phyloP scores from a whole-genome alignment of 257 asterid genomes.

The Osmanthus fragrans region DNA sequence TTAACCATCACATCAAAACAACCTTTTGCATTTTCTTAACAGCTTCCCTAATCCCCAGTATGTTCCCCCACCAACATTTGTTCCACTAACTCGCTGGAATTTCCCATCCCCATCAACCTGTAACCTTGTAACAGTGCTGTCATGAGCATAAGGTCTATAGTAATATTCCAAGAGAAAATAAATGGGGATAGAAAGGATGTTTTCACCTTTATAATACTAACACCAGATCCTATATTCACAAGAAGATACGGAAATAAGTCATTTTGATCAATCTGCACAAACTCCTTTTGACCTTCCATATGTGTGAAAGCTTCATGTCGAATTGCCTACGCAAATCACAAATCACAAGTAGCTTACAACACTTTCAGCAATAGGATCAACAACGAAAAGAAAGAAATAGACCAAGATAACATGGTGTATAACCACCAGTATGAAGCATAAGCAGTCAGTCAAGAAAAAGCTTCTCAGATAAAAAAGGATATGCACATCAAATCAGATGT shows the following conservation, averaged over 20 bases:
- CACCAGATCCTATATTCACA: constrained; percentile 98
- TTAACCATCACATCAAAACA: constrained; percentile 22
- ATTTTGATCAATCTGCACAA: constrained; percentile 92
- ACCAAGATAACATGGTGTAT: background rate
- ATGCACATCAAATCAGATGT: background rate
- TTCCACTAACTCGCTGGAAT: constrained; percentile 97
- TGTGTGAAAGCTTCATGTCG: constrained; percentile 99
- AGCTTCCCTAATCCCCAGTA: constrained; percentile 97
- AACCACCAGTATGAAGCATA: constrained; percentile 2
- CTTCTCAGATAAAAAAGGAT: background rate
- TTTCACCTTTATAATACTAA: constrained; percentile 94
- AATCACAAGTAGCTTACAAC: constrained; percentile 10
- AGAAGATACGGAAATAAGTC: constrained; percentile 95
- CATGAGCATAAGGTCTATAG: constrained; percentile 4
- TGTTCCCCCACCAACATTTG: constrained; percentile 99
- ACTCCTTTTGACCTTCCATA: constrained; percentile 89
- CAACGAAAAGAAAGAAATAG: constrained; percentile 12
- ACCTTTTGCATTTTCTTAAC: constrained; percentile 95
- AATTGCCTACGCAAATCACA: constrained; percentile 68
- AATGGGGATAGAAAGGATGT: constrained; percentile 19
- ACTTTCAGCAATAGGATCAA: constrained; percentile 18
- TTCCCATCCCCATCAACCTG: constrained; percentile 96
- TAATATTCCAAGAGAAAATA: background rate
- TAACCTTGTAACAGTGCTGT: constrained; percentile 24
- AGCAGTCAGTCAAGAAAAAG: background rate